phyloP scores from a whole-genome alignment of 495 filamentous ascomycete genomes.

The Cryomyces antarcticus region DNA sequence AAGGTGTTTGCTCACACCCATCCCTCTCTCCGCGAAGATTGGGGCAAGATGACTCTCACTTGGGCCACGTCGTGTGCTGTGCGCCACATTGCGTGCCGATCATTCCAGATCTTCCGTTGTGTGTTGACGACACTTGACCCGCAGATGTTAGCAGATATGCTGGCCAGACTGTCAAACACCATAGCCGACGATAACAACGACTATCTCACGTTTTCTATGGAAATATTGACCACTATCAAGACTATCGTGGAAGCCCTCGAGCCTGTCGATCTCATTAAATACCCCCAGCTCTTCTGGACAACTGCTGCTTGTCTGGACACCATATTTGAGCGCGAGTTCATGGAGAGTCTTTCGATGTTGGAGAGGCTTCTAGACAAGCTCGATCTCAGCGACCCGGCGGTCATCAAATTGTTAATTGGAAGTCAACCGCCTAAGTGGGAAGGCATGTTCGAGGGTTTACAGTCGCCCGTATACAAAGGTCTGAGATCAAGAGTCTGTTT shows the following conservation, averaged over 20 bases:
- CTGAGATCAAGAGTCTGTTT: conserved; percentile 70
- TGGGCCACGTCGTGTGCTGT: conserved; percentile 97
- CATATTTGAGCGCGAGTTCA: conserved; percentile 84
- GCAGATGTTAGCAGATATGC: conserved; percentile 86
- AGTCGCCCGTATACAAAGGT: conserved; percentile 74
- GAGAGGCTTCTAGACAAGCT: conserved; percentile 68
- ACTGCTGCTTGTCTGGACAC: conserved; percentile 90
- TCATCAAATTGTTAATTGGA: conserved; percentile 49
- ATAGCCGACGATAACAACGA: conserved; percentile 83
- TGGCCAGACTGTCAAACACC: conserved; percentile 81
- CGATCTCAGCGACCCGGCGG: conserved; percentile 49
- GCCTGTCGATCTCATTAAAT: conserved; percentile 58
- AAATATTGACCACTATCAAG: conserved; percentile 84
- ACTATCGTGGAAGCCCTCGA: conserved; percentile 71
- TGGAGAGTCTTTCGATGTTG: conserved; percentile 81
- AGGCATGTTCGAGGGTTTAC: conserved; percentile 68
- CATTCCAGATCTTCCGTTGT: conserved; percentile 92
- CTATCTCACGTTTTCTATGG: conserved; percentile 91
- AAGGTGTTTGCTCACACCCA: conserved; percentile 68
- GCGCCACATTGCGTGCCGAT: conserved; percentile 84
- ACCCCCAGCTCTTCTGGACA: conserved; percentile 93
- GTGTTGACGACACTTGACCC: conserved; percentile 79
- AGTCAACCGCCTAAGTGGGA: conserved; percentile 77
- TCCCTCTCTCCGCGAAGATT: conserved; percentile 72
- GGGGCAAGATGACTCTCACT: conserved; percentile 70